Evolutionary conservation across 2,329 filamentous ascomycete species (phyloP), one percentile per base, ranked within the genome.

Genomic region (Pseudofabraea citricarpa): DNA sequence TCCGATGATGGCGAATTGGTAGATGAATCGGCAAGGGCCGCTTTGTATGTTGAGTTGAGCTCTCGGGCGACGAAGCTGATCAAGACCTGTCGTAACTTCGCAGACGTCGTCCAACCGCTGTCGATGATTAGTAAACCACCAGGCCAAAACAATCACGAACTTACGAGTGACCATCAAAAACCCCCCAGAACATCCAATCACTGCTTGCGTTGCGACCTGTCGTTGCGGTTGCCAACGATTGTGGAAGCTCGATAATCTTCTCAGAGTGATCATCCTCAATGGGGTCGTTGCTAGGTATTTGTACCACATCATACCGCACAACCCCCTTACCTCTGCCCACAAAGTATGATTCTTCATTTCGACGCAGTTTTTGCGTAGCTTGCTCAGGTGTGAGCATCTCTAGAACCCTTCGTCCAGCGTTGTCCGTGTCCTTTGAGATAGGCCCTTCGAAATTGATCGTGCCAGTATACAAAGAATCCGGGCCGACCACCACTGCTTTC

Each of bases 101-200:
- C 93, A 29, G 93, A 97, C 6, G 93, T 98, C 4, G 93, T 96
- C 93, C 93, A 98, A 55, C 93, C 93, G 36, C 89, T 94, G 55
- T 44, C 21, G 33, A 20, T n/a, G n/a, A n/a, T n/a, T n/a, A n/a
- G n/a, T n/a, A n/a, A n/a, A n/a, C n/a, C n/a, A n/a, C n/a, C n/a
- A n/a, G n/a, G n/a, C n/a, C n/a, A n/a, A n/a, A n/a, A n/a, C 40
- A 48, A 2, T 32, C 13, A 9, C 21, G 19, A 13, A 76, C 78
- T 66, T 71, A 91, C 88, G 87, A 88, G 66, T 98, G 93, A 1
- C 93, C 93, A 61, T 98, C 93, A 65, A 97, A 98, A 15, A 98
- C 90, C 45, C 90, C 93, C 93, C 94, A 98, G 65, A 98, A 98
- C 90, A 97, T 97, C 93, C 93, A 98, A 66, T 98, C 94, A 49